Conservation (phyloP, 2,329 filamentous ascomycete species). For the Penicillium occitanis region DNA sequence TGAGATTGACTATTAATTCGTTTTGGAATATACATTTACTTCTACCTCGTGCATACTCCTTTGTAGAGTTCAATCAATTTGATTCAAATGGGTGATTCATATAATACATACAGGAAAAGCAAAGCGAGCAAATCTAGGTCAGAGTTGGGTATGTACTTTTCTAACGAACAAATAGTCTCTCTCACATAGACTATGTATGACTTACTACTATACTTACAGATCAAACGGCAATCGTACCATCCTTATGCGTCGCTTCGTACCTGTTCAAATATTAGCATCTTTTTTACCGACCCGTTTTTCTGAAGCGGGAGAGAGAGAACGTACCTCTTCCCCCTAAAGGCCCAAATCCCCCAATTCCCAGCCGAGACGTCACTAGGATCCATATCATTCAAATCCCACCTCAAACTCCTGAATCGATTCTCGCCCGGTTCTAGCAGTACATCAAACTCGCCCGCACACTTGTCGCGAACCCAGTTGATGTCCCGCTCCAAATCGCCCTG, state of each 20-base stretch:
- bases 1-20: background rate
- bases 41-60: background rate
- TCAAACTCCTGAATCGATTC: conserved; percentile 87
- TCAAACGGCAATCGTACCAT: conserved; percentile 21
- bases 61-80: background rate
- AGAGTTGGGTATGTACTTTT: conserved; percentile 10
- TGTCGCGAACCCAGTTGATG: conserved; percentile 83
- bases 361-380: conserved; percentile 92
- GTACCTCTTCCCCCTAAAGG: conserved; percentile 94
- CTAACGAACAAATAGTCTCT: background rate
- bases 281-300: too few relatives aligned
- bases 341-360: conserved; percentile 97
- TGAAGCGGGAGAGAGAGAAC: conserved; percentile 26
- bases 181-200: background rate
- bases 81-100: background rate
- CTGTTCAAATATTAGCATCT: conserved; percentile 24
- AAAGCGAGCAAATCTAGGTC: background rate
- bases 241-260: conserved; percentile 42
- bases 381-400: conserved; percentile 95
- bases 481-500: conserved; percentile 93
- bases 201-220: background rate
- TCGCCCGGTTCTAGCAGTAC: conserved; percentile 87
- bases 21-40: background rate
- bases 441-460: conserved; percentile 86
- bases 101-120: conserved; percentile 4